Evolutionary conservation across 768 basidiomycete species (phyloP), one percentile per base, ranked within the genome.

Genomic region (Strobilomyces echinocephalus): DNA sequence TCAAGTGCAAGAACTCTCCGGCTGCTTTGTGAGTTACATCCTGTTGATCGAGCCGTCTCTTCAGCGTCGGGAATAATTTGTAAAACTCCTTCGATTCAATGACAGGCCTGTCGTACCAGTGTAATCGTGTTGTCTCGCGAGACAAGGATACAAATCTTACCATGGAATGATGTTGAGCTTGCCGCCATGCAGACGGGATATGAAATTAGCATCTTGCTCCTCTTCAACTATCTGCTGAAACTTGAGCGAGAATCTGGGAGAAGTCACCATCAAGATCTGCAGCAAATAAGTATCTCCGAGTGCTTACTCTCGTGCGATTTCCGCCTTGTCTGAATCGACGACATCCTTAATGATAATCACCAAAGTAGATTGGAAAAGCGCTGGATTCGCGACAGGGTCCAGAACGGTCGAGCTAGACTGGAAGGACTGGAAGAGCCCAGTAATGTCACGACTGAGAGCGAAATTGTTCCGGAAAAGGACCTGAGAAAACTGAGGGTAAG

Each of bases 321-420:
- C 84, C 0, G 63, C 63, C 60, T 76, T 81, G 60, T 84, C 83
- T 0, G 79, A 75, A 45, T 85, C 83, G 5, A 82, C 74, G 11
- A 85, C 83, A 45, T 85, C 84, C 78, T 84, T 85, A 63, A 85
- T 84, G 46, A 85, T 82, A 56, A 85, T 83, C 8, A 76, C 74
- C 12, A 85, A 70, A 0, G 74, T 80, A 0, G 81, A 83, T 52
- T 75, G 78, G 67, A 85, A 85, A 20, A 85, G 72, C 14, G 70
- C 72, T 0, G 81, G 82, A 60, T 84, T 85, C 0, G 76, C 69
- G 1, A 75, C 70, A 7, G 83, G 83, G 53, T 85, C 80, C 5
- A 85, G 66, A 14, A 85, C 76, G 0, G 76, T 73, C 1, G 79
- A 75, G 15, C 79, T 79, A 1, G 79, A 76, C 53, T 82, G 81